Base-by-base conservation (phyloP, 2,329 filamentous ascomycete genomes). In the Fusarium coffeatum region DNA sequence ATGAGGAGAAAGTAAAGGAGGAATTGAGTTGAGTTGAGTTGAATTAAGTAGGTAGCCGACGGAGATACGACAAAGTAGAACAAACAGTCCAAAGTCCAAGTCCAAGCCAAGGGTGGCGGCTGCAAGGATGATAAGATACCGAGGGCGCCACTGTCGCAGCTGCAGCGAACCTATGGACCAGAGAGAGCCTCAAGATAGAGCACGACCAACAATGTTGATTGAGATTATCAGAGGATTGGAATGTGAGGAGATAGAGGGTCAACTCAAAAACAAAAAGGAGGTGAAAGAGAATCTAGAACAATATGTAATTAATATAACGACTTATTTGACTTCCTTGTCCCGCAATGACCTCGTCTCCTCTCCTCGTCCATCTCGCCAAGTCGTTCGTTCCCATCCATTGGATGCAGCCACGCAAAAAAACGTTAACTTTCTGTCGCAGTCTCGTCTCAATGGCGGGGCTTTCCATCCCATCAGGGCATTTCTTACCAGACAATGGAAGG, bases 271-370 rank as follows among this genome's bases (percentile, higher is more conserved):
- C 30, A 48, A 68, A 61, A 65, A 50, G 37, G 60, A 57, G 66
- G 58, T 20, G 56, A 47, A 58, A 54, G 43, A 22, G 46, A 56
- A 62, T 66, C 60, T 53, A 37, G 22, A 34, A 48, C 27, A 32
- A 48, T 13, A 13, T 28, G 28, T 28, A 47, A 25, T 40, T 32
- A 41, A 42, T 25, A 28, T 18, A 59, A 41, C 9, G 18, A 37
- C 23, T 55, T 61, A 48, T 50, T 74, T 70, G 70, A 66, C 66
- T 67, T 58, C 25, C 54, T 68, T 66, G 63, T 66, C 69, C 63
- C 50, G 64, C 61, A 63, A 69, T 56, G 55, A 49, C 56, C 60
- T 65, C 57, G 50, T 58, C 53, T 53, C 64, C 34, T 20, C 45
- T 56, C 47, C 22, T 34, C 32, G 40, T 53, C 58, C 60, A 61